phyloP scores from a whole-genome alignment of 768 basidiomycete species.

The Leccinum imitatum region DNA sequence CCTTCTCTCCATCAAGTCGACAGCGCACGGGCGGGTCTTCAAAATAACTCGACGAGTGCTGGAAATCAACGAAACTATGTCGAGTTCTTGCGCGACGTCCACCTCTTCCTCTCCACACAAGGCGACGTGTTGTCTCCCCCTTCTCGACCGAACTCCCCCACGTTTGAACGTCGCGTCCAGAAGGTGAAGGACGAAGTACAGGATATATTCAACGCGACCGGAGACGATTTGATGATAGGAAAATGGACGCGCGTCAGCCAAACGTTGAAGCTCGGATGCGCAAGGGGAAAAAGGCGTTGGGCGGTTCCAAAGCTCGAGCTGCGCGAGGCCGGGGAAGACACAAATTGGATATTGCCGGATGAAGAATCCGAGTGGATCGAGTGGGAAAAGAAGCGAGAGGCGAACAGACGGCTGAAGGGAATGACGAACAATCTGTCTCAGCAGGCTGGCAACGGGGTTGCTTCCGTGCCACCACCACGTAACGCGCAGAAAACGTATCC shows the following conservation, averaged over 20 bases:
- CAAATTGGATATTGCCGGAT: slow-evolving; percentile 40
- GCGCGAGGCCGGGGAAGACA: slow-evolving; percentile 22
- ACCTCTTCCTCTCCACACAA: slow-evolving; percentile 33
- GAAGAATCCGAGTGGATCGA: slow-evolving; percentile 51
- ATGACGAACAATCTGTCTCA: slow-evolving; percentile 15
- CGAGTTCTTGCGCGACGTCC: slow-evolving; percentile 32
- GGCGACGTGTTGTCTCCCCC: slow-evolving; percentile 34
- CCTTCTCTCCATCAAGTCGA: slow-evolving; percentile 21
- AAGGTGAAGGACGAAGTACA: slow-evolving; percentile 35
- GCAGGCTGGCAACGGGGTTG: neutral
- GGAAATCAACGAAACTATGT: slow-evolving; percentile 20
- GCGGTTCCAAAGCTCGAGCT: slow-evolving; percentile 26
- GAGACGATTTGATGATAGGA: slow-evolving; percentile 41
- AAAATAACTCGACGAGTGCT: neutral
- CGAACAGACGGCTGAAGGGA: slow-evolving; percentile 16
- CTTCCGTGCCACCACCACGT: slow-evolving; percentile 4
- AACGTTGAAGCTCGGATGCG: slow-evolving; percentile 40
- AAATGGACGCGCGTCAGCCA: slow-evolving; percentile 47
- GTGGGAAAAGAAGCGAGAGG: slow-evolving; percentile 39
- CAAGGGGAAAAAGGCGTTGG: slow-evolving; percentile 34
- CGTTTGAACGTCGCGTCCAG: slow-evolving; percentile 27
- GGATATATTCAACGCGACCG: slow-evolving; percentile 36
- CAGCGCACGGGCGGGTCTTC: slow-evolving; percentile 7
- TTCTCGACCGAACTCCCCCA: slow-evolving; percentile 36
- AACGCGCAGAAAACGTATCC: slow-evolving; percentile 3